Conservation (phyloP, 2,329 filamentous ascomycete genomes). For the Magnaporthales sp. region DNA sequence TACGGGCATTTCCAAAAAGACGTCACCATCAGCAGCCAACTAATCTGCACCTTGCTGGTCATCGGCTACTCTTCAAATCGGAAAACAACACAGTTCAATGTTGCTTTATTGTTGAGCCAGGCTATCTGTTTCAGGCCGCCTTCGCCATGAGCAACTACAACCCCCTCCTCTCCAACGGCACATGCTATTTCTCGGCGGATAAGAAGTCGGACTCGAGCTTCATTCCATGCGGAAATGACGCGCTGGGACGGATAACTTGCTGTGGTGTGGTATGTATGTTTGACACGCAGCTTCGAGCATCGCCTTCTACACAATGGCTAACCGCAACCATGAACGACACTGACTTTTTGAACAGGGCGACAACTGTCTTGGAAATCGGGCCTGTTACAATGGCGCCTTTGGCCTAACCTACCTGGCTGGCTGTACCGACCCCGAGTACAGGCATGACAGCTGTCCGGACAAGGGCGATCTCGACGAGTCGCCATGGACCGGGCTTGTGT, state of each 20-base stretch:
- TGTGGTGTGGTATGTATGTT: constrained; percentile 8
- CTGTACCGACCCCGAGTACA: constrained; percentile 24
- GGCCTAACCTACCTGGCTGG: constrained; percentile 27
- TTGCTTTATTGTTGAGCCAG: background rate
- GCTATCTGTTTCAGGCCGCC: background rate
- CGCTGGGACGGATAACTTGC: constrained; percentile 8
- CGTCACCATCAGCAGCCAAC: background rate
- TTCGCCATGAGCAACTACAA: background rate
- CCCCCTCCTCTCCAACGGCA: constrained; percentile 12
- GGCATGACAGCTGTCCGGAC: constrained; percentile 22
- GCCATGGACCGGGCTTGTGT: constrained; percentile 25
- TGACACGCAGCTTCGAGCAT: background rate
- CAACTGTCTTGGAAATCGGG: constrained; percentile 10
- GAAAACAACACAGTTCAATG: background rate
- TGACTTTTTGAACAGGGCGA: constrained; percentile 8
- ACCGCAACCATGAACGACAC: background rate
- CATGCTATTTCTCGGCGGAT: constrained; percentile 10
- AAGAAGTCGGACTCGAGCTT: constrained; percentile 8
- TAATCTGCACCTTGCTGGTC: background rate
- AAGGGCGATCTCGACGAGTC: constrained; percentile 17
- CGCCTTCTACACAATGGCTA: background rate
- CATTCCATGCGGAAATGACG: constrained; percentile 15
- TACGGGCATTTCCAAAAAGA: background rate
- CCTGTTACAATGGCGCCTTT: constrained; percentile 17
- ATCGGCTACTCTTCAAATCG: background rate